phyloP scores from a whole-genome alignment of 441 rosid genomes.

The Biscutella laevigata region DNA sequence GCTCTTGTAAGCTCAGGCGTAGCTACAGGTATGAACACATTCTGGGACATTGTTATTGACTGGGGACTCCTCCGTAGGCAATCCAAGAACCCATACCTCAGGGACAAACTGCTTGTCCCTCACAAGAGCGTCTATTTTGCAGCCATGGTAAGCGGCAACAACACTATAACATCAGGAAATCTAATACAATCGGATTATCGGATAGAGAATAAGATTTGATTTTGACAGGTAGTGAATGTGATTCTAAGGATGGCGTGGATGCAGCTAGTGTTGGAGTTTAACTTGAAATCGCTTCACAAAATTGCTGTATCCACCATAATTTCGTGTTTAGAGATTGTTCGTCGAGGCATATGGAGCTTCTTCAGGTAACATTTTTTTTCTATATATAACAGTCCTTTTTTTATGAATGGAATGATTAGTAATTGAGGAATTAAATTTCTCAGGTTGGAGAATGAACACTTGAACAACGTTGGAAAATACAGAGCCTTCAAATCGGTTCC shows the following conservation, averaged over 20 bases:
- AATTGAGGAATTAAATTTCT: background rate
- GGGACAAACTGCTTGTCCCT: conserved; percentile 53
- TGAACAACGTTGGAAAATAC: conserved; percentile 45
- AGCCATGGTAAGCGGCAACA: conserved; percentile 48
- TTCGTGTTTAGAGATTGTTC: conserved; percentile 51
- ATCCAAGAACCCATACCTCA: conserved; percentile 47
- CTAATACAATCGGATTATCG: no score
- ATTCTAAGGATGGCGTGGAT: conserved; percentile 50
- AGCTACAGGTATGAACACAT: conserved; percentile 42
- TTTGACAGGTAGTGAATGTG: conserved; percentile 39
- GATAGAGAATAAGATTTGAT: background rate
- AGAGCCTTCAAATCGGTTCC: conserved; percentile 52
- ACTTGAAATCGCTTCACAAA: conserved; percentile 33
- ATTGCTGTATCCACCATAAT: conserved; percentile 31
- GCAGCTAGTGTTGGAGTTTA: conserved; percentile 53
- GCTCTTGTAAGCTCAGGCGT: conserved; percentile 55
- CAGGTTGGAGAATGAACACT: conserved; percentile 51
- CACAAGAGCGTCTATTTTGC: conserved; percentile 51
- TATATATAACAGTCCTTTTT: background rate
- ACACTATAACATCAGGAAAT: background rate
- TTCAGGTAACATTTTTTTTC: conserved; percentile 38
- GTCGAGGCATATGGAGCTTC: conserved; percentile 67
- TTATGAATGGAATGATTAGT: background rate
- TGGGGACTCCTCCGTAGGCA: conserved; percentile 66
- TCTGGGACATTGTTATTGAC: conserved; percentile 61